Base-by-base conservation (phyloP, 1,284 basidiomycete species). In the Sutorius eximius region DNA sequence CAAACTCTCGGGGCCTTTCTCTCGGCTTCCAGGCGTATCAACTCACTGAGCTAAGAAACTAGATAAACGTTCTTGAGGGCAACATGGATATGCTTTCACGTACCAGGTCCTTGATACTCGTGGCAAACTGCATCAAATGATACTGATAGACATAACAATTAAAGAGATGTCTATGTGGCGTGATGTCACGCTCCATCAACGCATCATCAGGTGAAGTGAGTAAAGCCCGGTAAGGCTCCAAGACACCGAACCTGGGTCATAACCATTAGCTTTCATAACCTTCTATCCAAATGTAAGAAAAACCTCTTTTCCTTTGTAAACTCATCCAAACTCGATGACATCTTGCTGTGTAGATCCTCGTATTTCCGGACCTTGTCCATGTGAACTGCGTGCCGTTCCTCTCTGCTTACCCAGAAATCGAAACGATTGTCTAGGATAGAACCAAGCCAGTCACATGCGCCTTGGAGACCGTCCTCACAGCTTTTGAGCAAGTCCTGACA, bases 81-180 rank as follows among this genome's bases (percentile, higher is more conserved):
- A 20, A 67, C 64, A 30, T 66, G 59, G 10, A 70, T 55, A 56
- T 72, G 68, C 46, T 71, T 62, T 3, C 10, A 68, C 76, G 45
- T 51, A 82, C 82, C 64, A 84, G 71, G 6, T 73, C 74, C 30
- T 79, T 65, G 1, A 83, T 61, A 10, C 77, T 73, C 13, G 67
- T 69, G 3, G 77, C 66, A 61, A 86, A 82, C 49, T 81, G 78
- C 55, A 84, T 79, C 34, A 90, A 62, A 62, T 88, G 81, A 62
- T 85, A 87, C 61, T 92, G 88, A 65, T 91, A 93, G 22, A 90
- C 79, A 62, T 84, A 88, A 49, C 83, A 85, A 55, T 86, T 73
- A 59, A 88, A 88, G 9, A 88, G 72, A 64, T 81, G 82, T 30
- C 82, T 77, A 77, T 92, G 78, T 43, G 85, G 79, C 60, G 86